These are phyloP conservation scores for Tetrapyrgos nigripes DNA, from an alignment of 1,284 basidiomycete species.

Conservation along the genomic window DNA sequence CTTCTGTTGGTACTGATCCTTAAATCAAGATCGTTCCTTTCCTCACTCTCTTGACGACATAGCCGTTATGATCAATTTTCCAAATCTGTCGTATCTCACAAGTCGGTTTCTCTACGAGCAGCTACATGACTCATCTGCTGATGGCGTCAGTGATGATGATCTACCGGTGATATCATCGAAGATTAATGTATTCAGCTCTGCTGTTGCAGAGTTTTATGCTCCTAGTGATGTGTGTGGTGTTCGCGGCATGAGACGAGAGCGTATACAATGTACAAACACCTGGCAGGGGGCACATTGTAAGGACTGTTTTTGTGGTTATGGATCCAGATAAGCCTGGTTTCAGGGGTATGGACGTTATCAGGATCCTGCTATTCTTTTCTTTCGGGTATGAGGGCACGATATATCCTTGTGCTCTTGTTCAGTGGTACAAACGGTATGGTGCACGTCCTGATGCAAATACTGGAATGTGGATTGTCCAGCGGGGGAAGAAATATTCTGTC, in stretches of 20 bases:
- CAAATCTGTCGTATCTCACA: constrained; percentile 7
- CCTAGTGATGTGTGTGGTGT: constrained; percentile 36
- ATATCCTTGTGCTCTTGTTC: constrained; percentile 23
- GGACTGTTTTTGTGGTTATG: constrained; percentile 31
- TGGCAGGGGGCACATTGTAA: constrained; percentile 24
- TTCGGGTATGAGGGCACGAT: constrained; percentile 4
- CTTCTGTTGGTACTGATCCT: too few relatives aligned
- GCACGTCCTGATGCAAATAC: constrained; percentile 10
- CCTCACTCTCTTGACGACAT: constrained; percentile 1
- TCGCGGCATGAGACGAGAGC: constrained; percentile 33
- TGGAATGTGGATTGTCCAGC: constrained; percentile 23
- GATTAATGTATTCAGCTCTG: constrained; percentile 29
- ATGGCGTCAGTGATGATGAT: constrained; percentile 2
- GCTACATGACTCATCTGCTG: neutral
- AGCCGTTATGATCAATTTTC: constrained; percentile 12
- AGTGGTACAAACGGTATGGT: constrained; percentile 19
- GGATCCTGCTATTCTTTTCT: constrained; percentile 17
- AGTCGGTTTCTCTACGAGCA: constrained; percentile 21
- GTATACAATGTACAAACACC: constrained; percentile 28
- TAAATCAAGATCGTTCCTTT: neutral
- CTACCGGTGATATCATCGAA: constrained; percentile 16
- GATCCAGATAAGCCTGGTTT: constrained; percentile 12
- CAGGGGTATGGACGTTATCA: constrained; percentile 16
- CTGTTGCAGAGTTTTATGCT: constrained; percentile 31
- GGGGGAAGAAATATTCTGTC: constrained; percentile 3